Evolutionary conservation across 208 protist species (phyloP).

Genomic region (Giardia duodenalis): DNA sequence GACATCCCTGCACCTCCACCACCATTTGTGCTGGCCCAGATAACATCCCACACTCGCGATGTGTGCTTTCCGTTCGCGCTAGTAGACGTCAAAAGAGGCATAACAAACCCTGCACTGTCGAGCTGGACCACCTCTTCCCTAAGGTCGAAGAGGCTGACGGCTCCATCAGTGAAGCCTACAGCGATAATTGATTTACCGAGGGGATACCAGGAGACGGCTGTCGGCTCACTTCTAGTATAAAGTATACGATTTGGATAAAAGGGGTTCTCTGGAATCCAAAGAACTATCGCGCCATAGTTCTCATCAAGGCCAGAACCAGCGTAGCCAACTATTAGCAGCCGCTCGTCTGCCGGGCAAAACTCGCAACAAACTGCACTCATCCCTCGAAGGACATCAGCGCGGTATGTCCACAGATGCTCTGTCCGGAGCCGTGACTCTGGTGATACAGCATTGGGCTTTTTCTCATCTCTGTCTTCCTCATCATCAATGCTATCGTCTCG

Average conservation of each 20-base stretch:
- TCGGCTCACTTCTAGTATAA: background rate
- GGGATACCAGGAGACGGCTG: background rate
- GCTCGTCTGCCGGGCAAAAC: conserved; percentile 18
- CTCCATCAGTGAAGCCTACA: conserved; percentile 21
- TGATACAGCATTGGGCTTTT: background rate
- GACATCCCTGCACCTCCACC: background rate
- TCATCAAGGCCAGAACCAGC: background rate
- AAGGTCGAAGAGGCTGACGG: background rate
- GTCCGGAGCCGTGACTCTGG: background rate
- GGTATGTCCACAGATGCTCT: background rate
- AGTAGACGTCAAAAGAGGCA: background rate
- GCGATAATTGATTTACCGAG: conserved; percentile 6
- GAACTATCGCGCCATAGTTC: conserved; percentile 9
- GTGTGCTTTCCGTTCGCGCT: conserved; percentile 18
- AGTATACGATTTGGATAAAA: background rate
- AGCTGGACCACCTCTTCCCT: background rate
- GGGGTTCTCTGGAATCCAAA: conserved; percentile 11
- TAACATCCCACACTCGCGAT: background rate
- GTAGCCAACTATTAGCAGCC: conserved; percentile 10
- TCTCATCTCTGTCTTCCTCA: background rate
- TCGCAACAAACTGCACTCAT: background rate
- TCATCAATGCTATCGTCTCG: background rate
- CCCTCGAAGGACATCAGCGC: background rate
- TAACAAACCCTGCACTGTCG: background rate
- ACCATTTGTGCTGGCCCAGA: background rate